phyloP scores from a whole-genome alignment of 441 rosid species.

The Pelargonium myrrhifolium region DNA sequence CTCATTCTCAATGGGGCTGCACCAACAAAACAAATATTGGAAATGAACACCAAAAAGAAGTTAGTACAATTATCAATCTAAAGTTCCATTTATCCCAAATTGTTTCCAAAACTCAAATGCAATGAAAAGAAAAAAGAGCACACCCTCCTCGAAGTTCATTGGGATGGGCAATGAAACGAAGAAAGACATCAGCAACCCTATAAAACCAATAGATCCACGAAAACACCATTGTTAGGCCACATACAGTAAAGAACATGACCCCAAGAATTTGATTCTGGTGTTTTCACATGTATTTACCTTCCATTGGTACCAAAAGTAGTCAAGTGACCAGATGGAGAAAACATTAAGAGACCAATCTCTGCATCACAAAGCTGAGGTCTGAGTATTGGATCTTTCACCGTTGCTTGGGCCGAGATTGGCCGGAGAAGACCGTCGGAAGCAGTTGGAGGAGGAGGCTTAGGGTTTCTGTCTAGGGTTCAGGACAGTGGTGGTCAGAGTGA shows the following conservation, averaged over 20 bases:
- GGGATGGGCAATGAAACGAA: conserved; percentile 19
- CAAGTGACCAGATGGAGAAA: conserved; percentile 22
- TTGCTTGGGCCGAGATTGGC: too few relatives aligned
- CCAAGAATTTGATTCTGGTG: background rate
- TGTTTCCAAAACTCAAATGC: background rate
- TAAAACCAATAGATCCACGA: conserved; percentile 1
- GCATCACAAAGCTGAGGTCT: conserved; percentile 17
- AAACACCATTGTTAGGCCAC: background rate
- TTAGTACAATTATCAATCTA: background rate
- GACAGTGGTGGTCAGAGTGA: too few relatives aligned
- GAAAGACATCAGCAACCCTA: conserved; percentile 30
- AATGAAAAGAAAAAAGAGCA: background rate
- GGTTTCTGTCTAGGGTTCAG: too few relatives aligned
- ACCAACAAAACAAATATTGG: background rate
- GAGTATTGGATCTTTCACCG: too few relatives aligned
- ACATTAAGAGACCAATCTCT: conserved; percentile 25
- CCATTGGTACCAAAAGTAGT: conserved; percentile 19
- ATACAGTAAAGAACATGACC: conserved; percentile 4
- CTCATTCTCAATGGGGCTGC: conserved; percentile 15
- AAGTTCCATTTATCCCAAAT: too few relatives aligned
- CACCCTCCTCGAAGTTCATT: conserved; percentile 10
- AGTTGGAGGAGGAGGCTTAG: too few relatives aligned
- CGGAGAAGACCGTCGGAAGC: too few relatives aligned
- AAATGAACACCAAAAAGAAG: background rate
- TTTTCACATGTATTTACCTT: conserved; percentile 18